Evolutionary conservation across 306 rosid genomes (phyloP), one percentile per base, ranked within the genome.

Genomic region (Boehmeria nivea): DNA sequence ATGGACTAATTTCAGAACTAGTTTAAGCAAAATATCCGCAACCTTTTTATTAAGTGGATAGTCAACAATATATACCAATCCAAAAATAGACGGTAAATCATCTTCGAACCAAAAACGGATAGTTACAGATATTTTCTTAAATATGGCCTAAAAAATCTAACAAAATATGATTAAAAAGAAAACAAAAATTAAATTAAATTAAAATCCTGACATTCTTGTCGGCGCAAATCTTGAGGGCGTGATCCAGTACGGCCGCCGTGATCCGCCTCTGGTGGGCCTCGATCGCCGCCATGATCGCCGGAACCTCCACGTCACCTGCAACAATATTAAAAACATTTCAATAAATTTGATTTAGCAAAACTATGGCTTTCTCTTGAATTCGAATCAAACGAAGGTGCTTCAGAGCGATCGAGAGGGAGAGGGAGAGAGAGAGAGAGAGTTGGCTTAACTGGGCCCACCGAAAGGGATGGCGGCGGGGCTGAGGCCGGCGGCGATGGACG

Each of bases 261-360:
- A 91, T 87, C 13, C 95, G 88, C 72, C 76, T 76, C 77, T 87
- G 95, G 69, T 91, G 98, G 12, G 89, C 86, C 74, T 87, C 94
- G 34, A 91, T 91, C 24, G 98, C 98, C 3, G 89, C 91, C 3
- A 81, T 59, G 71, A 91, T 82, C 8, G 96, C 98, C 3, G 98
- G 98, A 22, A 91, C 98, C 78, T 78, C 98, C 31, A 87, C 52
- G 50, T 62, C 76, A 59, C 67, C 97, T 83, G 72, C 34, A 65
- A 39, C 15, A 27, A 31, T 31, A 31, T 31, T 2, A 10, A 31
- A 31, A 28, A 28, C 8, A 28, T 28, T 28, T 3, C 5, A 28
- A 8, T n/a, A n/a, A n/a, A 33, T 5, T 33, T 33, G 38, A 33
- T 4, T 33, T 33, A 33, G 11, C 11, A 33, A 33, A 33, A 33